Evolutionary conservation across 108 stramenopile genomes (phyloP).

Genomic region (Pseudonitzschia pungens): DNA sequence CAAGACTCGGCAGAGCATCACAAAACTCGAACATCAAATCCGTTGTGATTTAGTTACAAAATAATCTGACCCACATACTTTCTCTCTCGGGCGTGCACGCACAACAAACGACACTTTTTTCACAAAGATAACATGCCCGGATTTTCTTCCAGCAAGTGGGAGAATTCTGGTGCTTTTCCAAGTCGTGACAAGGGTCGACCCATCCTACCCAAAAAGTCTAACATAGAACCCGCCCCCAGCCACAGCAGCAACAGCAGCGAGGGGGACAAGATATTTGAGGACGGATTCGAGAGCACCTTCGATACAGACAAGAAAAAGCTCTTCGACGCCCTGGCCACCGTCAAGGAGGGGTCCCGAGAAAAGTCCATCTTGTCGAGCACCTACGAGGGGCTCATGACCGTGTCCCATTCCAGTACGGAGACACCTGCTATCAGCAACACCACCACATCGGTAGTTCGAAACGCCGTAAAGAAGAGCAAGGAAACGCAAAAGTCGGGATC

Average conservation of each 20-base stretch:
- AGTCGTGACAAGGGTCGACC: not conserved
- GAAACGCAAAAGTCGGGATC: not conserved
- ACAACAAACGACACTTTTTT: too few relatives aligned
- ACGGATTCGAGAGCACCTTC: constrained; percentile 18
- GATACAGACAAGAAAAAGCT: too few relatives aligned
- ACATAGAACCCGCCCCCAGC: not conserved
- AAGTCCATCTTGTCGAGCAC: not conserved
- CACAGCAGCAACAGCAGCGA: not conserved
- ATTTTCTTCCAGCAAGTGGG: not conserved
- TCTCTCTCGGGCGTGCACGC: too few relatives aligned
- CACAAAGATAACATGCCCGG: too few relatives aligned
- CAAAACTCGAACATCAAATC: too few relatives aligned
- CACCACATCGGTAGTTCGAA: constrained; percentile 8
- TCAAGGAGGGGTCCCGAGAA: constrained; percentile 27
- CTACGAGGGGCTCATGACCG: constrained; percentile 17
- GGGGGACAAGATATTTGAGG: constrained; percentile 18
- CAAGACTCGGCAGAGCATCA: not conserved
- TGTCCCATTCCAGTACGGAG: constrained; percentile 26
- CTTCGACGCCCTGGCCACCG: constrained; percentile 17
- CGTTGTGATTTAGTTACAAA: too few relatives aligned
- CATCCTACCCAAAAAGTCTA: not conserved
- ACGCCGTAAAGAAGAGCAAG: constrained; percentile 5
- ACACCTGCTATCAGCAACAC: constrained; percentile 30
- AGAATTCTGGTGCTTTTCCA: constrained; percentile 3
- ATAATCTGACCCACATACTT: too few relatives aligned